Conservation (phyloP, 2,329 filamentous ascomycete species). For the Leptographium lundbergii region DNA sequence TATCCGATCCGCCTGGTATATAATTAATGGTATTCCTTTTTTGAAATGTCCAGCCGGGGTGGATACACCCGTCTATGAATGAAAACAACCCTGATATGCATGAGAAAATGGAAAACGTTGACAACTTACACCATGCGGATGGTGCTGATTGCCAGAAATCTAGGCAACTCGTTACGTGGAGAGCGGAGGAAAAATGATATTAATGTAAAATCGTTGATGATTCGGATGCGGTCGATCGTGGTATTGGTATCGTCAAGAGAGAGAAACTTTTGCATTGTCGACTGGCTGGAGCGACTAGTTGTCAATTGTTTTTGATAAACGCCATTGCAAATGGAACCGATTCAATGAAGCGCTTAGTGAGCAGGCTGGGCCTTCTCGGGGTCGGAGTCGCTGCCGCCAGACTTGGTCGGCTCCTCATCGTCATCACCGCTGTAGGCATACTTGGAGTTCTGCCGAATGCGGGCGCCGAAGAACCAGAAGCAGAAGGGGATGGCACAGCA, state of each 20-base stretch:
- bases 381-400: constrained; percentile 16
- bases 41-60: neutral
- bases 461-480: constrained; percentile 66
- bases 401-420: constrained; percentile 21
- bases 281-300: neutral
- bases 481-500: constrained; percentile 75
- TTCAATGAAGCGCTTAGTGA: neutral
- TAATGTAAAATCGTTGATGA: neutral
- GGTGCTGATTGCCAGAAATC: neutral
- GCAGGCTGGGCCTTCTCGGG: constrained; percentile 23
- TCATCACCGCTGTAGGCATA: constrained; percentile 60
- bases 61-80: neutral
- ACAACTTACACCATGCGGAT: neutral
- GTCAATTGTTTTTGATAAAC: neutral
- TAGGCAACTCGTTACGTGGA: neutral
- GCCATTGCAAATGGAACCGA: neutral
- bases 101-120: neutral
- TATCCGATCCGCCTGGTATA: neutral
- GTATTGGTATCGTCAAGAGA: neutral
- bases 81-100: constrained; percentile 1
- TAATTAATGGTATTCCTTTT: neutral
- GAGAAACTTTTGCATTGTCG: neutral
- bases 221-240: neutral
- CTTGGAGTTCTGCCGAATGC: constrained; percentile 54
- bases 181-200: neutral